Evolutionary conservation across 306 rosid genomes (phyloP).

Genomic region (Pachyrhizus erosus): DNA sequence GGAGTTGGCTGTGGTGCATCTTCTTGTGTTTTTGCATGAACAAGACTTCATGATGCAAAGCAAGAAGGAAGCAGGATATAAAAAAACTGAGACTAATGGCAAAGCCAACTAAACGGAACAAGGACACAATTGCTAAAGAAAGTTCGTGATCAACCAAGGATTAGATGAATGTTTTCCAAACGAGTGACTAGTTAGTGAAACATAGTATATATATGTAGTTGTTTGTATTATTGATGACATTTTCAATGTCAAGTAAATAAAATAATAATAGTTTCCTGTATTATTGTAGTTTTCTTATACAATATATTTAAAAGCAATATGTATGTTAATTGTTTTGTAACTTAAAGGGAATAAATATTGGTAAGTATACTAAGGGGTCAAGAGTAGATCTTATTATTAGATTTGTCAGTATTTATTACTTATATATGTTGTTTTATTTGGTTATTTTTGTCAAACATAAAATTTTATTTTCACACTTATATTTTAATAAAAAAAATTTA

Average conservation of each 20-base stretch:
- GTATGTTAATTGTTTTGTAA: no score
- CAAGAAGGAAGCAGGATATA: background rate
- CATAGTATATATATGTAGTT: background rate
- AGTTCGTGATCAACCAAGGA: background rate
- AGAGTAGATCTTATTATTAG: no score
- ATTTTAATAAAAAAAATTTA: no score
- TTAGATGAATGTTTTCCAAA: background rate
- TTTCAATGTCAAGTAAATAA: background rate
- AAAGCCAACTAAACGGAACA: background rate
- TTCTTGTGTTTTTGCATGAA: background rate
- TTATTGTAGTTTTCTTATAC: background rate
- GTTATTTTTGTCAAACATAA: no score
- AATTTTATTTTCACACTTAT: no score
- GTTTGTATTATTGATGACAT: background rate
- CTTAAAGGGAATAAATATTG: no score
- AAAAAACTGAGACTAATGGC: background rate
- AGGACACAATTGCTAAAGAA: background rate
- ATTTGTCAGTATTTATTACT: no score
- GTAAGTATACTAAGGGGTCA: no score
- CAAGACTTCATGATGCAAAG: background rate
- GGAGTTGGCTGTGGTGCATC: background rate
- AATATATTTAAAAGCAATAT: no score
- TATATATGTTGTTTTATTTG: no score
- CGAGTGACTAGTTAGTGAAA: background rate
- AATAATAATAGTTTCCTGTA: background rate